Base-by-base conservation (phyloP, 768 basidiomycete genomes). In the Crassisporium funariophilum region DNA sequence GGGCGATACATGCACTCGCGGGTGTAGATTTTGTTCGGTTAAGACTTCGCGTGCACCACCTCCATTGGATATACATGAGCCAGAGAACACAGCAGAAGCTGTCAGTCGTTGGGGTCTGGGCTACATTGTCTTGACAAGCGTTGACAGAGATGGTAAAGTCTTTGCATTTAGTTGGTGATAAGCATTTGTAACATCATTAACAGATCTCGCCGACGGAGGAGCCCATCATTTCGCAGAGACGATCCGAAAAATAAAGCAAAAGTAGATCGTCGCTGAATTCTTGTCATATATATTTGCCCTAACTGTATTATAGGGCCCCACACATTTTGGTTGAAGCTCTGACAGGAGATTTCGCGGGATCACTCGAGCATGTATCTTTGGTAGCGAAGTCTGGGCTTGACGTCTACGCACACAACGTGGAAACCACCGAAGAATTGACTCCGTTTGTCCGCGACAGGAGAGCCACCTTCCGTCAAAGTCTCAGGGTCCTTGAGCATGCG, bases 1-100 rank as follows among this genome's bases (percentile, higher is more conserved):
- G 97, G 97, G 97, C 7, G 95, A 98, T 70, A 97, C 93, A 11
- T 99, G 97, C 63, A 99, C 97, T 25, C 84, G 97, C 60, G 97
- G 94, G 2, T 99, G 97, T 68, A 78, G 95, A 44, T 99, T 99
- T 63, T 99, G 97, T 60, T 90, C 95, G 7, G 92, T 99, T 41
- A 97, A 97, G 74, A 99, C 97, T 0, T 93, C 93, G 2, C 76
- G 80, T 41, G 64, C 83, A 0, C 97, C 97, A 7, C 85, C 89
- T 21, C 95, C 97, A 5, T 69, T 99, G 29, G 95, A 99, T 62
- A 85, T 90, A 0, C 93, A 97, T 59, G 97, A 99, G 60, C 97
- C 97, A 15, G 97, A 98, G 73, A 82, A 98, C 64, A 98, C 97
- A 2, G 95, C 97, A 0, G 95, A 98, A 71, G 97, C 97, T 31